A percentile compares a stretch with the other conserved stretches of the same genome.
Conservation (phyloP, 177 flowering plant species). For the Telopea speciosissima region DNA sequence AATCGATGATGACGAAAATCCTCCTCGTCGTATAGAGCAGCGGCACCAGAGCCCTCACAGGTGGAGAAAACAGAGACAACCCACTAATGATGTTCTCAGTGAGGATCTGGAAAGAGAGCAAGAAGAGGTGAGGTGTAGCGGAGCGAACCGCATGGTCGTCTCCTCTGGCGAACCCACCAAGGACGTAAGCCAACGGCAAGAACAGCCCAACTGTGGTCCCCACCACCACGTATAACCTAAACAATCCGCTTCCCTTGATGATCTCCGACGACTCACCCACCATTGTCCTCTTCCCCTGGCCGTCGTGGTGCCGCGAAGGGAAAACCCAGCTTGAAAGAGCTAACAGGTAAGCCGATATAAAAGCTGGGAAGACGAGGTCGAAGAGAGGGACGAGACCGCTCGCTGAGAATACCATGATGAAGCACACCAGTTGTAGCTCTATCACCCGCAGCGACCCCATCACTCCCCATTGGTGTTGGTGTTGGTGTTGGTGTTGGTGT, state of each 20-base stretch:
- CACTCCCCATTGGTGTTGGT: constrained; percentile 31
- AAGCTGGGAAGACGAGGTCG: constrained; percentile 71
- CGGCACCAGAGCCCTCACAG: constrained; percentile 84
- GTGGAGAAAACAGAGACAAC: constrained; percentile 80
- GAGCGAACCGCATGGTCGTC: constrained; percentile 78
- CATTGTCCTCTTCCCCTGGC: not conserved
- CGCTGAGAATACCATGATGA: constrained; percentile 88
- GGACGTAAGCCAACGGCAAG: constrained; percentile 82
- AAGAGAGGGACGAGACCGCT: constrained; percentile 88
- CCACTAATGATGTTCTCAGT: constrained; percentile 83
- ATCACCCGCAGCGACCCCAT: constrained; percentile 89
- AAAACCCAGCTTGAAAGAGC: constrained; percentile 62
- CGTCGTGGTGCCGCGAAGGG: constrained; percentile 30
- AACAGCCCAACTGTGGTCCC: constrained; percentile 81
- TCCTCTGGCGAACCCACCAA: constrained; percentile 95
- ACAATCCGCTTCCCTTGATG: constrained; percentile 44
- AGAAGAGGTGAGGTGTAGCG: constrained; percentile 79
- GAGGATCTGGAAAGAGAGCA: constrained; percentile 81
- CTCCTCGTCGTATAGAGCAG: constrained; percentile 73
- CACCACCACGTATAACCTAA: constrained; percentile 50
- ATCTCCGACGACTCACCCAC: constrained; percentile 25
- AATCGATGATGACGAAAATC: constrained; percentile 63
- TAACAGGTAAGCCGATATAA: constrained; percentile 52
- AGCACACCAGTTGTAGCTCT: constrained; percentile 89
- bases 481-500: constrained; percentile 17